A percentile compares a stretch with the other conserved stretches of the same genome.
Evolutionary conservation across 2,329 filamentous ascomycete genomes (phyloP).

Genomic region (Cordyceps cateniannulata): DNA sequence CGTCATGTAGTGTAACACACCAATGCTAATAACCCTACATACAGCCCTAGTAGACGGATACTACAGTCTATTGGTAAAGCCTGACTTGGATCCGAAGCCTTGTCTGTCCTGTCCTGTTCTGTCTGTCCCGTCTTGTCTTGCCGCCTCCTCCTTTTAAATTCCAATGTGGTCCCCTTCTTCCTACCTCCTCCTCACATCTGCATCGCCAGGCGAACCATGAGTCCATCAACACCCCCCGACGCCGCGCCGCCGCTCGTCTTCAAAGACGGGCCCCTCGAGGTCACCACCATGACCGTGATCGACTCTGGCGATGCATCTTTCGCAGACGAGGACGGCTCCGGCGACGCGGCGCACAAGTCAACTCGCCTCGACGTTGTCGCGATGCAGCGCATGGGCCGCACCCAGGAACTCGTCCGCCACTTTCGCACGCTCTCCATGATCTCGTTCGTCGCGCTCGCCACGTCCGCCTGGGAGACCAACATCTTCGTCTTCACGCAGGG

Average conservation of each 20-base stretch:
- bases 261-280: neutral
- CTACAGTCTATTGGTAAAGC: too few relatives aligned
- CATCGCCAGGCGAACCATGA: neutral
- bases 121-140: too few relatives aligned
- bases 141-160: too few relatives aligned
- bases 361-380: neutral
- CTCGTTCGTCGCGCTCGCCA: slow-evolving; percentile 10
- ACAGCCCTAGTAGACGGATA: too few relatives aligned
- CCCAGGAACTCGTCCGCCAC: slow-evolving; percentile 10
- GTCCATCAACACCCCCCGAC: neutral
- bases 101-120: too few relatives aligned
- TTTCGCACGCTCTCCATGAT: slow-evolving; percentile 10
- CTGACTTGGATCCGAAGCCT: too few relatives aligned
- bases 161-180: too few relatives aligned
- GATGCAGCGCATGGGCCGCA: slow-evolving; percentile 13
- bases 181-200: too few relatives aligned
- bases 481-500: slow-evolving; percentile 12
- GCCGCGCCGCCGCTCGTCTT: neutral
- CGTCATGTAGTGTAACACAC: too few relatives aligned
- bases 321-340: neutral
- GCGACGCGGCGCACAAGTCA: neutral
- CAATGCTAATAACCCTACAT: too few relatives aligned
- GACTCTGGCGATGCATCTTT: neutral
- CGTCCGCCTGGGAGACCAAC: slow-evolving; percentile 8
- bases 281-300: neutral